Evolutionary conservation across 1,139 yeast species (phyloP).

Genomic region (Yueomyces sp.): DNA sequence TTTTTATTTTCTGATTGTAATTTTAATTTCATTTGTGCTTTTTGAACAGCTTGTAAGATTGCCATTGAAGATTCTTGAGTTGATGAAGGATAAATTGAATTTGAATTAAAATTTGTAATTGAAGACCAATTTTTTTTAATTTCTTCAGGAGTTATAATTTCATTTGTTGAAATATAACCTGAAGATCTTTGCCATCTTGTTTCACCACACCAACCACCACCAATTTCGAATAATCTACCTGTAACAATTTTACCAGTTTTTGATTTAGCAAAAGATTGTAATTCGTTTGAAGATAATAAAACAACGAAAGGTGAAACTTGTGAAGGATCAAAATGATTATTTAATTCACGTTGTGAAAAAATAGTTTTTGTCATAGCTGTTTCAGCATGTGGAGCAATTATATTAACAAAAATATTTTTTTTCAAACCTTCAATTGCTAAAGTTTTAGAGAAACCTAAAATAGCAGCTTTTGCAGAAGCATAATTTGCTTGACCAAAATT

Average conservation of each 20-base stretch:
- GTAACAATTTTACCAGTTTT: conserved; percentile 24
- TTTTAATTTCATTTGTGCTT: conserved; percentile 29
- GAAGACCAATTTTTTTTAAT: conserved; percentile 55
- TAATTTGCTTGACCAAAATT: conserved; percentile 97
- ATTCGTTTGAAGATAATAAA: conserved; percentile 60
- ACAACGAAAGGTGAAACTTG: conserved; percentile 88
- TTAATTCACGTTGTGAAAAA: conserved; percentile 61
- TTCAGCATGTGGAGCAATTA: conserved; percentile 95
- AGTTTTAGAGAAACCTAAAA: conserved; percentile 74
- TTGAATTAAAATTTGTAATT: conserved; percentile 47
- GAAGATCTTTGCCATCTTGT: conserved; percentile 93
- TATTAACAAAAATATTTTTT: conserved; percentile 61
- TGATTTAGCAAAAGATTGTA: conserved; percentile 28
- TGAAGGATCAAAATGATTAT: conserved; percentile 73
- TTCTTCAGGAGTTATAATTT: conserved; percentile 52
- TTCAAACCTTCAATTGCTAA: conserved; percentile 85
- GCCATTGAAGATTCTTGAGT: conserved; percentile 73
- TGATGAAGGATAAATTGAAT: conserved; percentile 38
- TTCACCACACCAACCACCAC: conserved; percentile 92
- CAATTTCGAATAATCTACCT: conserved; percentile 60
- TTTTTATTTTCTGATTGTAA: conserved; percentile 17
- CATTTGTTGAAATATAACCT: conserved; percentile 57
- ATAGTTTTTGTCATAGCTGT: conserved; percentile 92
- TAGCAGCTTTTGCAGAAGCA: conserved; percentile 85
- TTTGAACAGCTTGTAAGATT: conserved; percentile 54